Conservation (phyloP, 371 early-diverging fungal genomes). For the Funneliformis caledonium region DNA sequence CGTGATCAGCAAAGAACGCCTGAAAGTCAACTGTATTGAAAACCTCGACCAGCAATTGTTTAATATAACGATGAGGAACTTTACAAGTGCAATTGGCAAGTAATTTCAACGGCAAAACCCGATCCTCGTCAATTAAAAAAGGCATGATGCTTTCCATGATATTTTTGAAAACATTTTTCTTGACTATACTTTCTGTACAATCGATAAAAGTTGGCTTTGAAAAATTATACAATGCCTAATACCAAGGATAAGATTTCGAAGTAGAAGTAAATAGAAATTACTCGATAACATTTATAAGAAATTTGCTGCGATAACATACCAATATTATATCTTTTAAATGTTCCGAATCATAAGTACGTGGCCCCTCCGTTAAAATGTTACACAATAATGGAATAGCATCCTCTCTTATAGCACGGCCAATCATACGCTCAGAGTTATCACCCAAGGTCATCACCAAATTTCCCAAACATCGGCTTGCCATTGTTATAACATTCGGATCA, state of each 20-base stretch:
- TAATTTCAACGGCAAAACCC: constrained; percentile 6
- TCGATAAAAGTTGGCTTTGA: background rate
- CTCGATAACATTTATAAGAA: background rate
- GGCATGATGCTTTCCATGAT: background rate
- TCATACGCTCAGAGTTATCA: constrained; percentile 6
- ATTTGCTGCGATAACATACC: background rate
- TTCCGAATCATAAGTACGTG: constrained; percentile 17
- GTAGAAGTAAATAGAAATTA: background rate
- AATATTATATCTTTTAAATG: constrained; percentile 19
- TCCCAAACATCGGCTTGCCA: constrained; percentile 11
- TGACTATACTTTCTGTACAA: background rate
- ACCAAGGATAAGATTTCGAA: background rate
- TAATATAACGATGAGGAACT: background rate
- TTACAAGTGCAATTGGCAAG: constrained; percentile 9
- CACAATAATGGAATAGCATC: background rate
- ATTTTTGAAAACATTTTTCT: background rate
- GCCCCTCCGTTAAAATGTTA: constrained; percentile 19
- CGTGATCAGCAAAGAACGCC: constrained; percentile 15
- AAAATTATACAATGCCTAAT: constrained; percentile 26
- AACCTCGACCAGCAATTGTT: background rate
- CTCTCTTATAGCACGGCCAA: background rate
- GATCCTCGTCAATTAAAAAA: constrained; percentile 2
- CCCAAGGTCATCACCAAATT: constrained; percentile 16
- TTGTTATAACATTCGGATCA: constrained; percentile 16
- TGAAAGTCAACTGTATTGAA: constrained; percentile 4